These are phyloP conservation scores for Actinomortierella ambigua DNA, from an alignment of 371 early-diverging fungal species.

Conservation along the genomic window DNA sequence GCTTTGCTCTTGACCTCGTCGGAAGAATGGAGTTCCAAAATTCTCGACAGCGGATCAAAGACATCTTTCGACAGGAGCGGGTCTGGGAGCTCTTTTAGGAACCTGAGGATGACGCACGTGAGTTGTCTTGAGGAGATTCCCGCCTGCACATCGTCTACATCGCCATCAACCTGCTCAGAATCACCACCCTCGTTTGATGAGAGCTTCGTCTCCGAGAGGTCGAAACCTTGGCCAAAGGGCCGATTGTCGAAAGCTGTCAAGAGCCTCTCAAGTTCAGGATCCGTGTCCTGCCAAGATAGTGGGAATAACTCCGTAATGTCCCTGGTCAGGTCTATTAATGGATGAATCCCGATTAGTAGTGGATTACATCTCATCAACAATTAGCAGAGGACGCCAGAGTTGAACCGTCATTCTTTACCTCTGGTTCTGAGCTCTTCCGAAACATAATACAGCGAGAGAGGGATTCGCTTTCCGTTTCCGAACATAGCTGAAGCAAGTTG, in stretches of 20 bases:
- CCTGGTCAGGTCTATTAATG: too few species aligned
- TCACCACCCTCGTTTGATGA: too few species aligned
- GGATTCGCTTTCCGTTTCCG: constrained; percentile 14
- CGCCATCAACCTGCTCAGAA: neutral
- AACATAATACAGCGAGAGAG: constrained; percentile 20
- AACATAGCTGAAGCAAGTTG: constrained; percentile 28
- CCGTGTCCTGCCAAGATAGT: constrained; percentile 10
- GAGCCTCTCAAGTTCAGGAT: constrained; percentile 12
- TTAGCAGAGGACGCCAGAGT: too few species aligned
- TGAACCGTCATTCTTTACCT: too few species aligned
- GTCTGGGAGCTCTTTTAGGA: constrained; percentile 18
- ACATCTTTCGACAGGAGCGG: constrained; percentile 18
- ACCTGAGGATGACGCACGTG: constrained; percentile 19
- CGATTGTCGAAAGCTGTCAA: constrained; percentile 12
- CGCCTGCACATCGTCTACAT: neutral
- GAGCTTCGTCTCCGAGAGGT: neutral
- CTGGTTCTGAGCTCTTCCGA: constrained; percentile 10
- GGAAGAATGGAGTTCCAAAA: constrained; percentile 11
- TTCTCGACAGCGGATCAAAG: constrained; percentile 9
- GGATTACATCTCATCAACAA: too few species aligned
- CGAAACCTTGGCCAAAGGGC: constrained; percentile 19
- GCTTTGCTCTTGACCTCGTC: constrained; percentile 21
- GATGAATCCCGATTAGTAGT: too few species aligned
- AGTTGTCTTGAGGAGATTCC: constrained; percentile 14
- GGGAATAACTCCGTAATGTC: constrained; percentile 7